Evolutionary conservation across 2,329 filamentous ascomycete genomes (phyloP).

Genomic region (Botrytis pseudocinerea): DNA sequence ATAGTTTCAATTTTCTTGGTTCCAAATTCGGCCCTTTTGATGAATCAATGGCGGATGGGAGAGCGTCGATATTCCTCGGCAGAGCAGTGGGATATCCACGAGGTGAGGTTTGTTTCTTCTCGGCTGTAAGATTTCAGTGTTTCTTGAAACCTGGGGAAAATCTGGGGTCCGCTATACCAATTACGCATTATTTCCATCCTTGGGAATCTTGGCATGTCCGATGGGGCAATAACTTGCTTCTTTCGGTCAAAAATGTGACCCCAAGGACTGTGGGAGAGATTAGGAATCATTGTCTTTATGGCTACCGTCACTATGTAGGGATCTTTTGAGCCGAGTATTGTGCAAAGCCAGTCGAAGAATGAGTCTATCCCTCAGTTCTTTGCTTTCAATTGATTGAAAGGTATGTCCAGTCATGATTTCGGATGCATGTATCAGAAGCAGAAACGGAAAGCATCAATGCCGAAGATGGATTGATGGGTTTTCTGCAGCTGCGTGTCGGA

Average conservation of each 20-base stretch:
- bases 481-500: constrained; percentile 3
- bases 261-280: background rate
- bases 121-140: background rate
- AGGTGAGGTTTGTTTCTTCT: background rate
- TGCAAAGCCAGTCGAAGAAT: background rate
- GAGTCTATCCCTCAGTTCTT: background rate
- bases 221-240: background rate
- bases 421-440: background rate
- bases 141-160: background rate
- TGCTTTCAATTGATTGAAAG: background rate
- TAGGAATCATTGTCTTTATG: background rate
- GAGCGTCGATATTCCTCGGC: background rate
- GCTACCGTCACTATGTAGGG: background rate
- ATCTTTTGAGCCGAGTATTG: background rate
- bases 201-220: background rate
- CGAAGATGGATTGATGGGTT: background rate
- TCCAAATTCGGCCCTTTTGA: constrained; percentile 10
- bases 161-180: background rate
- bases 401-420: background rate
- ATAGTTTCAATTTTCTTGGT: background rate
- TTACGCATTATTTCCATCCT: background rate
- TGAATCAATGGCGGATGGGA: background rate
- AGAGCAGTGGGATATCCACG: background rate
- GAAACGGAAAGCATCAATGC: background rate
- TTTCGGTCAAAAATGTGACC: background rate